phyloP scores from a whole-genome alignment of 768 basidiomycete species.

The Psilocybe cubensis region DNA sequence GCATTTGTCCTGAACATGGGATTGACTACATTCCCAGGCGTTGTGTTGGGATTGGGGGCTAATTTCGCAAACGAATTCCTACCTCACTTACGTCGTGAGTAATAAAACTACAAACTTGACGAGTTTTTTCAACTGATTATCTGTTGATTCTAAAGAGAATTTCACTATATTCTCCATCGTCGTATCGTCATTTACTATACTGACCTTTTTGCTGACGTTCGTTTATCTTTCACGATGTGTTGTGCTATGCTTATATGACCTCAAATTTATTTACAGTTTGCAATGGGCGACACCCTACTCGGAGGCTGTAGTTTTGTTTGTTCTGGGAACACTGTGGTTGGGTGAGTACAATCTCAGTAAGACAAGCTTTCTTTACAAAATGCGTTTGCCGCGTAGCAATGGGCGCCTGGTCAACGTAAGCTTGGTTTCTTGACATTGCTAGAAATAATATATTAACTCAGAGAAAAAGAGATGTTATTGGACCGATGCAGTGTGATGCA shows the following conservation, averaged over 20 bases:
- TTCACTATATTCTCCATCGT: conserved; percentile 74
- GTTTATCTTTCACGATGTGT: conserved; percentile 23
- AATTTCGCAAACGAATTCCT: conserved; percentile 73
- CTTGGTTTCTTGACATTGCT: neutral
- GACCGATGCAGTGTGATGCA: conserved; percentile 60
- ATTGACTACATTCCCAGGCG: conserved; percentile 30
- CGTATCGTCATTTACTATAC: conserved; percentile 66
- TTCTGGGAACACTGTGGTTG: conserved; percentile 70
- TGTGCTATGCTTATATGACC: too few species aligned
- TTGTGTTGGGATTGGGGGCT: conserved; percentile 69
- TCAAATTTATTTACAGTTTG: conserved; percentile 57
- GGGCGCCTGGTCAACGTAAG: conserved; percentile 75
- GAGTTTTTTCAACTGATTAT: neutral
- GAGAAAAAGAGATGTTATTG: conserved; percentile 66
- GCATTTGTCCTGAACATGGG: neutral
- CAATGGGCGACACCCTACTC: conserved; percentile 72
- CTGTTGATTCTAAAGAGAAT: conserved; percentile 48
- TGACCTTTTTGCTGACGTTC: conserved; percentile 63
- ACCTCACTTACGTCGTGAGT: conserved; percentile 65
- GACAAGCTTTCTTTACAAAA: conserved; percentile 4
- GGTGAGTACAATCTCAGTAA: conserved; percentile 45
- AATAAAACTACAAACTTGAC: neutral
- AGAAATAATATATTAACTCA: conserved; percentile 3
- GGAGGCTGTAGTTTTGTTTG: conserved; percentile 57
- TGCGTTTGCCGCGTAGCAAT: conserved; percentile 48